phyloP scores from a whole-genome alignment of 1,284 basidiomycete species.

The Cryptococcus wingfieldii region DNA sequence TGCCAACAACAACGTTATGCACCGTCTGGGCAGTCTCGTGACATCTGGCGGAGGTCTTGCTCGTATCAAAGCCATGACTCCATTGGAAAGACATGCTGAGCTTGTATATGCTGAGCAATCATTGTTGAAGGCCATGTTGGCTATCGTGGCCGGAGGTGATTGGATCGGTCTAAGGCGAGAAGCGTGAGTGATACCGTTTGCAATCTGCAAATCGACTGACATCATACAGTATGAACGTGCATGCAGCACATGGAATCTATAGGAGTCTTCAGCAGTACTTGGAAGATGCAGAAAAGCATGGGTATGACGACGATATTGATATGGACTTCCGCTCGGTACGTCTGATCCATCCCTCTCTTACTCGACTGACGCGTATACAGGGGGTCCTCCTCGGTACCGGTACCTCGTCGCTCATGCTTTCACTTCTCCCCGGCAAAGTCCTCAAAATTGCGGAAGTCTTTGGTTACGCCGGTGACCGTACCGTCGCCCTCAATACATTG shows the following conservation, averaged over 20 bases:
- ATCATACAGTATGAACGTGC: slow-evolving; percentile 71
- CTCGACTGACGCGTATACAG: slow-evolving; percentile 6
- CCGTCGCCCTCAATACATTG: slow-evolving; percentile 67
- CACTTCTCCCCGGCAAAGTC: slow-evolving; percentile 65
- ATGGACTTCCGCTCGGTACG: slow-evolving; percentile 72
- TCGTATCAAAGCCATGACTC: slow-evolving; percentile 74
- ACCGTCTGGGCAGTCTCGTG: slow-evolving; percentile 45
- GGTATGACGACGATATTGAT: slow-evolving; percentile 72
- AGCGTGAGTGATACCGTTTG: slow-evolving; percentile 58
- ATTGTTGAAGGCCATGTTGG: slow-evolving; percentile 49
- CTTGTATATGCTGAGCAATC: slow-evolving; percentile 81
- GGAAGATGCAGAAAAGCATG: slow-evolving; percentile 66
- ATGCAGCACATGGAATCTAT: slow-evolving; percentile 80
- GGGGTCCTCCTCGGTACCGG: slow-evolving; percentile 89
- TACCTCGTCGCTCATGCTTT: slow-evolving; percentile 67
- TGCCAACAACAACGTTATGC: slow-evolving; percentile 42
- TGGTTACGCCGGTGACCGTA: slow-evolving; percentile 83
- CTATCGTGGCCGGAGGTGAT: slow-evolving; percentile 63
- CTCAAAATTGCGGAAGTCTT: slow-evolving; percentile 77
- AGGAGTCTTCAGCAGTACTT: slow-evolving; percentile 72
- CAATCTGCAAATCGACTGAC: slow-evolving; percentile 12
- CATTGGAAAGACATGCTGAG: slow-evolving; percentile 86
- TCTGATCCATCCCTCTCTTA: not conserved
- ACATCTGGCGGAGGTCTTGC: slow-evolving; percentile 52
- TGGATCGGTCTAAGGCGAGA: slow-evolving; percentile 93